Conservation (phyloP, 2,329 filamentous ascomycete genomes). For the Pyricularia pennisetigena region DNA sequence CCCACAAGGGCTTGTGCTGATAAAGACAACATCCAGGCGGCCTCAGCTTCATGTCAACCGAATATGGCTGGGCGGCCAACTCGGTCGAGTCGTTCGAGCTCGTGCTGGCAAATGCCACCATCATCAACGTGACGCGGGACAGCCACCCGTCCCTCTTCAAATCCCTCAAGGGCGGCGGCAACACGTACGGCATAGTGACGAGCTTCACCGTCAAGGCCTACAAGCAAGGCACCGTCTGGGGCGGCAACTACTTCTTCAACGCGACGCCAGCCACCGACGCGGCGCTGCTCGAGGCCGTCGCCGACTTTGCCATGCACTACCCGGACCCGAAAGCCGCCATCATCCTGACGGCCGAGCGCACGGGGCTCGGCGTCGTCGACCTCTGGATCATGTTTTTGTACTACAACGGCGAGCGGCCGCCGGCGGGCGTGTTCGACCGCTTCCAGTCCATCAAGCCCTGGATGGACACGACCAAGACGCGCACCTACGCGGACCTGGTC, state of each 20-base stretch:
- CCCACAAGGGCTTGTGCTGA: background rate
- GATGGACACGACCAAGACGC: conserved; percentile 21
- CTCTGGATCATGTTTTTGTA: conserved; percentile 53
- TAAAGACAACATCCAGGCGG: conserved; percentile 15
- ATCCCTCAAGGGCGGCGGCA: conserved; percentile 30
- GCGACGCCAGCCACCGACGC: conserved; percentile 16
- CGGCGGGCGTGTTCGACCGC: conserved; percentile 42
- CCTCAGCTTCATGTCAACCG: conserved; percentile 18
- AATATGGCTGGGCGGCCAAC: conserved; percentile 26
- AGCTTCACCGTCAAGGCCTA: conserved; percentile 14
- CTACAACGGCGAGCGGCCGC: conserved; percentile 47
- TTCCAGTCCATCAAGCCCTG: conserved; percentile 38
- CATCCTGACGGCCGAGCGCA: conserved; percentile 44
- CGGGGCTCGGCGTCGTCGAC: conserved; percentile 31
- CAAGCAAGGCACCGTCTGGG: conserved; percentile 22
- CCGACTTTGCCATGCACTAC: conserved; percentile 48
- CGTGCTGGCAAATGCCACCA: conserved; percentile 25
- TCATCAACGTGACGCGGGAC: conserved; percentile 23
- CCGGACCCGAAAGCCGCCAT: conserved; percentile 49
- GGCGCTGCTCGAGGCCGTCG: conserved; percentile 21
- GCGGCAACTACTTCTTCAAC: conserved; percentile 30
- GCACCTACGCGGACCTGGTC: conserved; percentile 17
- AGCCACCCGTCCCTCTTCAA: conserved; percentile 26
- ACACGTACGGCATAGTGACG: conserved; percentile 15
- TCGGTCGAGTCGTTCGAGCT: conserved; percentile 26